Evolutionary conservation across 306 rosid genomes (phyloP).

Genomic region (Gastrolobium bilobum): DNA sequence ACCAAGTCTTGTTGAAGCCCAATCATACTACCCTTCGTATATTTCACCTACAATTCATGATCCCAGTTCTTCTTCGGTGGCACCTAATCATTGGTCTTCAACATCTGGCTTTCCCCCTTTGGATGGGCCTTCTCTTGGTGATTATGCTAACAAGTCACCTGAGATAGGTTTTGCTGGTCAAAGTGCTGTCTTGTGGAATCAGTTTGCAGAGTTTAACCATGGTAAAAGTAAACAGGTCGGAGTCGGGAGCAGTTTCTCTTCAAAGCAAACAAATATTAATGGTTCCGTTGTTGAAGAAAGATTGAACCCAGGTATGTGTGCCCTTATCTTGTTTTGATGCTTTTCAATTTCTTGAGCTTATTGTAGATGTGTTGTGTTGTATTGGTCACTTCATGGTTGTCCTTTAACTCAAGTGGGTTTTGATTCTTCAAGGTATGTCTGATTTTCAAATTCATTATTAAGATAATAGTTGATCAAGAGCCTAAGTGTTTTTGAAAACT

Average conservation of each 20-base stretch:
- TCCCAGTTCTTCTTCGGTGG: conserved; percentile 44
- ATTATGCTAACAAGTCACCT: conserved; percentile 47
- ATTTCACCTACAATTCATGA: conserved; percentile 50
- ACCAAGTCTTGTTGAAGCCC: conserved; percentile 58
- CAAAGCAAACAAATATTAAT: conserved; percentile 48
- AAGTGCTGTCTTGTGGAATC: conserved; percentile 59
- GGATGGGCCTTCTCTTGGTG: conserved; percentile 51
- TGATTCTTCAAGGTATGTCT: background rate
- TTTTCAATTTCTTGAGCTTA: background rate
- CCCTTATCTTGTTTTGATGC: conserved; percentile 25
- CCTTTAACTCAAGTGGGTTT: conserved; percentile 26
- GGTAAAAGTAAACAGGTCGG: conserved; percentile 54
- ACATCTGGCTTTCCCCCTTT: conserved; percentile 49
- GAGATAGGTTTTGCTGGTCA: conserved; percentile 51
- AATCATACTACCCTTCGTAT: conserved; percentile 62
- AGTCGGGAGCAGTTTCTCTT: conserved; percentile 53
- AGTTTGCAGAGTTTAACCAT: conserved; percentile 56
- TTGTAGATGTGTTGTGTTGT: conserved; percentile 1
- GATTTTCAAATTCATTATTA: background rate
- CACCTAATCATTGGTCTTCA: conserved; percentile 60
- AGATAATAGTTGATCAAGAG: conserved; percentile 7
- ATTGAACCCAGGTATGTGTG: conserved; percentile 60
- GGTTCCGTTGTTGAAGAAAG: conserved; percentile 50
- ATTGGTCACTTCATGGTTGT: background rate
- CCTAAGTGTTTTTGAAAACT: background rate